Evolutionary conservation across 2,329 filamentous ascomycete genomes (phyloP), one percentile per base, ranked within the genome.

Genomic region (Trichoderma atroviride): DNA sequence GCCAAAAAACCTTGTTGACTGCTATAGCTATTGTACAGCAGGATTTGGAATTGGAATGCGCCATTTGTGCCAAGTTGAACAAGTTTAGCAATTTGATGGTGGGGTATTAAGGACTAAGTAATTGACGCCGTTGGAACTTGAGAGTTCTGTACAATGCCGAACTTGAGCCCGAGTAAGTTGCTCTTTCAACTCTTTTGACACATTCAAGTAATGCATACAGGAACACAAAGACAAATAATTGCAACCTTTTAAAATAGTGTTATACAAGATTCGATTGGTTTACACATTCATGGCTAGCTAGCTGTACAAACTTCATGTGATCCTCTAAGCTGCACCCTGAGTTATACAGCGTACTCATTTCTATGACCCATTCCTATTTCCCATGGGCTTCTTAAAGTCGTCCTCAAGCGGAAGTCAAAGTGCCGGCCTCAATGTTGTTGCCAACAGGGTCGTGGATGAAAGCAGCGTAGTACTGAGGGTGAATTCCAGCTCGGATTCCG

Each of bases 381-480:
- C 19, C 16, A 47, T 19, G 33, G 19, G 40, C 22, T 10, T 40
- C 53, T 50, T 22, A 58, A 19, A 66, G 53, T 66, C 53, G n/a
- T 10, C 37, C 63, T 66, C 76, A 79, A 13, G 81, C 78, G 35
- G 81, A 78, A 37, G 63, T 66, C 27, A 66, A 29, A 5, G 63
- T 43, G 6, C 63, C 63, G 6, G 77, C 78, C 76, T 85, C 83
- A 29, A 84, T 78, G 69, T 85, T 85, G 71, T 84, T 84, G 4
- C 83, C 83, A 13, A 76, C 75, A 1, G 82, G 82, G 71, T 84
- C 83, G 43, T 78, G 71, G 31, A 83, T 78, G 74, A 83, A 85
- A 3, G 82, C 80, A 1, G 75, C 83, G 56, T 84, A 85, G 72
- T 84, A 85, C n/a, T 76, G 74, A 5, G 78, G 75, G 50, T 77